These are phyloP conservation scores for Cymbopogon flexuosus DNA, from an alignment of 202 grass and related monocot species.

Conservation along the genomic window DNA sequence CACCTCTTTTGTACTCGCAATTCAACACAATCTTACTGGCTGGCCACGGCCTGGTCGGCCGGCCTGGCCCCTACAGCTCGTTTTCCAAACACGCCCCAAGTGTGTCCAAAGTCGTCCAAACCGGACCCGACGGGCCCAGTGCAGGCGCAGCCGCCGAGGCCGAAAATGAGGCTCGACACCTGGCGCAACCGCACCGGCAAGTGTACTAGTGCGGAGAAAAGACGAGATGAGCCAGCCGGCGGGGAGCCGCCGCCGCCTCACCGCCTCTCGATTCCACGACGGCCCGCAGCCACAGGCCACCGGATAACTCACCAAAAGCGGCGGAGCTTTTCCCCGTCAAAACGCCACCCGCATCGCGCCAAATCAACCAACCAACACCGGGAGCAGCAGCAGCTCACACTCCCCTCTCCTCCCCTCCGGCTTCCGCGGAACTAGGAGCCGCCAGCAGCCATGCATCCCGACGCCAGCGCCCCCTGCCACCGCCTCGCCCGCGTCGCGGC, in stretches of 20 bases:
- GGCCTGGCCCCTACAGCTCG: too few relatives aligned
- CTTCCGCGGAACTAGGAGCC: background rate
- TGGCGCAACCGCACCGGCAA: background rate
- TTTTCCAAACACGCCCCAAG: too few relatives aligned
- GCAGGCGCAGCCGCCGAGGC: too few relatives aligned
- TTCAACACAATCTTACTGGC: too few relatives aligned
- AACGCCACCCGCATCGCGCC: background rate
- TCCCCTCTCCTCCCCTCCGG: background rate
- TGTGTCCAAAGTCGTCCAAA: too few relatives aligned
- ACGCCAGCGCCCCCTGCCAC: slow-evolving; percentile 39
- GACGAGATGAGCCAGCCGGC: background rate
- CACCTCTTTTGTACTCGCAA: too few relatives aligned
- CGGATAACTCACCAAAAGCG: slow-evolving; percentile 43
- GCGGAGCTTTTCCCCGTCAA: background rate
- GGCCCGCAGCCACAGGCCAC: slow-evolving; percentile 32
- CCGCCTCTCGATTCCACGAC: slow-evolving; percentile 31
- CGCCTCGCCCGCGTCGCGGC: slow-evolving; percentile 68
- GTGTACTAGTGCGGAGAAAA: slow-evolving; percentile 10
- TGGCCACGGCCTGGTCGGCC: too few relatives aligned
- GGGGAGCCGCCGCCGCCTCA: background rate
- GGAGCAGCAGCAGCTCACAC: background rate
- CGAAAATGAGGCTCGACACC: background rate
- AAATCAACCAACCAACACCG: background rate
- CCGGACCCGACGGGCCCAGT: too few relatives aligned
- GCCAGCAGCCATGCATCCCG: slow-evolving; percentile 46